Evolutionary conservation across 371 early-diverging fungal genomes (phyloP).

Genomic region (Mortierella sp.): DNA sequence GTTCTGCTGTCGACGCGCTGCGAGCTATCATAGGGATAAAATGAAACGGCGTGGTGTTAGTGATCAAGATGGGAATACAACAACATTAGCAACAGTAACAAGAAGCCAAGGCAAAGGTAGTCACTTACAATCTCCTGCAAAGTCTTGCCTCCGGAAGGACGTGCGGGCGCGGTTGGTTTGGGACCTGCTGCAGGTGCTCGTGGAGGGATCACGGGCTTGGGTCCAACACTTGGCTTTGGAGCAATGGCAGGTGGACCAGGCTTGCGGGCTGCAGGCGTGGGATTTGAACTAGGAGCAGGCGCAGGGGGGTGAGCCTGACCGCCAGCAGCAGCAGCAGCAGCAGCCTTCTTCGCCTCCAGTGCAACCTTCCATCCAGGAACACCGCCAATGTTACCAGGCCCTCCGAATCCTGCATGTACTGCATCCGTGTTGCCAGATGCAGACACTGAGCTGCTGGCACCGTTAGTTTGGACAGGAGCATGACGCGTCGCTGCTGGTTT

Average conservation of each 20-base stretch:
- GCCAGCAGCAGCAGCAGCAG: slow-evolving; percentile 45
- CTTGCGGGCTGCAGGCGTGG: slow-evolving; percentile 61
- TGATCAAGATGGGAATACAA: neutral
- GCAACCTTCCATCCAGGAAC: slow-evolving; percentile 55
- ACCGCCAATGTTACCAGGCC: slow-evolving; percentile 47
- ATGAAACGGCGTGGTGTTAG: neutral
- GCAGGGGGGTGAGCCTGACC: slow-evolving; percentile 29
- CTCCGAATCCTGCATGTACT: slow-evolving; percentile 42
- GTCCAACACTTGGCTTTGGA: slow-evolving; percentile 61
- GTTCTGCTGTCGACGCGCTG: slow-evolving; percentile 32
- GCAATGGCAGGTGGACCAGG: slow-evolving; percentile 58
- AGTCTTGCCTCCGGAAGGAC: slow-evolving; percentile 55
- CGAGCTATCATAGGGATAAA: slow-evolving; percentile 13
- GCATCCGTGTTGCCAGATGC: slow-evolving; percentile 38
- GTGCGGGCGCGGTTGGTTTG: slow-evolving; percentile 62
- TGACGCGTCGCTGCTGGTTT: slow-evolving; percentile 24
- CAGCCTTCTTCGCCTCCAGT: slow-evolving; percentile 51
- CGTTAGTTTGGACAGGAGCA: slow-evolving; percentile 14
- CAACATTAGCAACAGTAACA: slow-evolving; percentile 18
- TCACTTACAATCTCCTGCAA: slow-evolving; percentile 53
- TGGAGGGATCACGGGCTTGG: slow-evolving; percentile 55
- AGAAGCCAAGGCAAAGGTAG: no score
- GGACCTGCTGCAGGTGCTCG: slow-evolving; percentile 37
- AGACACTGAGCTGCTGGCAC: slow-evolving; percentile 29
- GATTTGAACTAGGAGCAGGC: slow-evolving; percentile 45